Evolutionary conservation across 495 filamentous ascomycete genomes (phyloP), one percentile per base, ranked within the genome.

Genomic region (Hypoxylon lenormandii): DNA sequence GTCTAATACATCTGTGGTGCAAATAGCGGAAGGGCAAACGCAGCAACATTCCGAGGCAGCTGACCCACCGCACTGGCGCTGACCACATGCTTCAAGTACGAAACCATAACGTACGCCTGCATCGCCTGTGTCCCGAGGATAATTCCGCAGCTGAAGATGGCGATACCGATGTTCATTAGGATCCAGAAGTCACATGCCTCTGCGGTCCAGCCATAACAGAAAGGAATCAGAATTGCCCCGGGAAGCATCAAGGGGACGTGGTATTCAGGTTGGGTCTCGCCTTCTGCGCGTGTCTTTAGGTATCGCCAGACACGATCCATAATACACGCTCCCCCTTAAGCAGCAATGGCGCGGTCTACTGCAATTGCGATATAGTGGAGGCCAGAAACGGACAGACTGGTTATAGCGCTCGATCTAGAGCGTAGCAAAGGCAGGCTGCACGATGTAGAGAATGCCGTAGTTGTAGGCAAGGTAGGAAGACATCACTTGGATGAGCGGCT

Each of bases 21-120:
- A 60, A 92, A 92, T 12, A 92, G 77, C 16, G 90, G 90, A 62
- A 92, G 91, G 13, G 81, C 83, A 66, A 91, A 92, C 0, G 89
- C 90, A 5, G 85, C 84, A 10, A 91, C 33, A 21, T 80, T 85
- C 21, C 90, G 78, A 66, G 92, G 70, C 6, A 91, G 82, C 2
- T 86, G 85, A 1, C 81, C 81, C 0, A 91, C 89, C 0, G 83
- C 88, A 15, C 89, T 73, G 0, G 89, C 91, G 60, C 83, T 87
- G 5, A 90, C 90, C 5, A 90, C 89, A 72, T 83, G 92, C 10
- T 85, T 81, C 16, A 87, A 85, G 70, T 91, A 91, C 3, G 88
- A 77, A 70, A 93, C 91, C 10, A 92, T 85, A 47, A 91, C 78
- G 69, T 91, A 92, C 10, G 88, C 52, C 8, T 53, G 37, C 48